Evolutionary conservation across 2,329 filamentous ascomycete genomes (phyloP).

Genomic region (Neoascochyta sp.): DNA sequence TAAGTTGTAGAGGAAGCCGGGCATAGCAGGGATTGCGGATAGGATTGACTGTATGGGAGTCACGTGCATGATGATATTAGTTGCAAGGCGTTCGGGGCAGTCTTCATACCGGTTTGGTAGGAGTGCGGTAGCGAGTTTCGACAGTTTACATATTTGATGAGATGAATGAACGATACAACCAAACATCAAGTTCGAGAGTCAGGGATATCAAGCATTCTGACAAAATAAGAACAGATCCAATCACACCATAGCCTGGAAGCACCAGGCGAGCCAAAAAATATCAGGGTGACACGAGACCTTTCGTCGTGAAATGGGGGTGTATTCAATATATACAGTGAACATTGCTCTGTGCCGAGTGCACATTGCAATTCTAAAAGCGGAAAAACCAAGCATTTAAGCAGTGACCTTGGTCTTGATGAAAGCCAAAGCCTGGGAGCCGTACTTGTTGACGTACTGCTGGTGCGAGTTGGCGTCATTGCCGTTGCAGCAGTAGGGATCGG

Average conservation of each 20-base stretch:
- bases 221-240: no score
- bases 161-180: no score
- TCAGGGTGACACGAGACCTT: no score
- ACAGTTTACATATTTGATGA: no score
- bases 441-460: slow-evolving; percentile 59
- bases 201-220: no score
- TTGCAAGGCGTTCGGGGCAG: slow-evolving; percentile 5
- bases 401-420: slow-evolving; percentile 57
- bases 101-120: no score
- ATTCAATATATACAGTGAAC: slow-evolving; percentile 7
- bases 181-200: no score
- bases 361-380: neutral
- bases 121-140: no score
- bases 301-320: no score
- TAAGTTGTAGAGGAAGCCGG: slow-evolving; percentile 21
- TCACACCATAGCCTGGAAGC: no score
- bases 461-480: slow-evolving; percentile 59
- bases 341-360: slow-evolving; percentile 1
- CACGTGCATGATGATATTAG: slow-evolving; percentile 7
- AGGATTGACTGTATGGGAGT: neutral
- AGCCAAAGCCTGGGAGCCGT: slow-evolving; percentile 55
- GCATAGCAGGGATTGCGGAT: neutral
- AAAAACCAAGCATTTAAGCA: slow-evolving; percentile 18
- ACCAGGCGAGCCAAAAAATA: no score
- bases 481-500: slow-evolving; percentile 65